These are phyloP conservation scores for Delonix regia DNA, from an alignment of 306 rosid species.

Conservation along the genomic window DNA sequence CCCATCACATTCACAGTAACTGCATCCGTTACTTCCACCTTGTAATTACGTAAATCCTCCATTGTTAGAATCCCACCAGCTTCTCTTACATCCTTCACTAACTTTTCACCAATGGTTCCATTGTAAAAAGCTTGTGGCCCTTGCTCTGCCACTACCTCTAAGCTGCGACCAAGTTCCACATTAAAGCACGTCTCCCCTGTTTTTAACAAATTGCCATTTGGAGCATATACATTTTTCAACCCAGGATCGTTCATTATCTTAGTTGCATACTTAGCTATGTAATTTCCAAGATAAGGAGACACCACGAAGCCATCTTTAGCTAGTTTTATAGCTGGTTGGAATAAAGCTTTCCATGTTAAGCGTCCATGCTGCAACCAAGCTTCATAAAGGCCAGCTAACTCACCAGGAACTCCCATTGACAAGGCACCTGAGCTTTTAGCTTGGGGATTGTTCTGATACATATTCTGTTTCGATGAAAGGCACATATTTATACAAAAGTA, in stretches of 20 bases:
- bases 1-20: conserved; percentile 63
- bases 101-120: conserved; percentile 72
- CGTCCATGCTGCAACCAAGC: conserved; percentile 87
- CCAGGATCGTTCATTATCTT: conserved; percentile 72
- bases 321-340: conserved; percentile 79
- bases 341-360: conserved; percentile 67
- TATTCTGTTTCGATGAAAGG: conserved; percentile 57
- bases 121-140: conserved; percentile 86
- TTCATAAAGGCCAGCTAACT: conserved; percentile 86
- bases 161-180: conserved; percentile 65
- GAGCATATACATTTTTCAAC: conserved; percentile 65
- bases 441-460: conserved; percentile 65
- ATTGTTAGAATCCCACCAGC: conserved; percentile 85
- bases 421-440: conserved; percentile 64
- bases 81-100: conserved; percentile 77
- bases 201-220: conserved; percentile 62
- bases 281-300: conserved; percentile 52
- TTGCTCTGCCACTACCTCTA: conserved; percentile 67
- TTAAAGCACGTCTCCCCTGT: conserved; percentile 72
- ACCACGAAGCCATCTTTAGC: conserved; percentile 73
- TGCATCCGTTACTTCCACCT: conserved; percentile 65
- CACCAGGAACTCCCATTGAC: conserved; percentile 90
- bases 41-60: conserved; percentile 84
- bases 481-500: conserved; percentile 29
- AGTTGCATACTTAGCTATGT: conserved; percentile 11